Conservation (phyloP, 2,329 filamentous ascomycete genomes). For the Gnomoniopsis sp. region DNA sequence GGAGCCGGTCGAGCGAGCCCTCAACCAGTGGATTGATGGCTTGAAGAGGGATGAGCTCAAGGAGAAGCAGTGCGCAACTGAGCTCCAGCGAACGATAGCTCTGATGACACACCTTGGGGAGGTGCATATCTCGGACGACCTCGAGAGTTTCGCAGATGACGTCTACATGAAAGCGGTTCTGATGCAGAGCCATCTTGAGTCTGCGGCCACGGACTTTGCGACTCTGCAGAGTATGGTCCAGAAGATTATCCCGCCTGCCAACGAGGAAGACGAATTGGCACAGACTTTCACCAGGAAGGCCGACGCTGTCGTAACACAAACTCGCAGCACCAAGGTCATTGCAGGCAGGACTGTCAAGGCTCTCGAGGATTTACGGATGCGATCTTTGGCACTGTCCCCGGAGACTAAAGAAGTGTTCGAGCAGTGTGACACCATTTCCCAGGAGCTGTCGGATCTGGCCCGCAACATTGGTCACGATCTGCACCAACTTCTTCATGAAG, state of each 20-base stretch:
- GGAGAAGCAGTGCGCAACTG: conserved; percentile 75
- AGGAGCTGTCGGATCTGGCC: conserved; percentile 63
- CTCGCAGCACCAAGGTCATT: conserved; percentile 79
- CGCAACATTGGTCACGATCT: conserved; percentile 66
- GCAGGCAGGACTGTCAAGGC: conserved; percentile 74
- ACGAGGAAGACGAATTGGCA: conserved; percentile 60
- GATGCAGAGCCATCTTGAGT: conserved; percentile 80
- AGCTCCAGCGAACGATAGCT: conserved; percentile 79
- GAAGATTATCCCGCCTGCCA: conserved; percentile 52
- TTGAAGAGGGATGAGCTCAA: conserved; percentile 82
- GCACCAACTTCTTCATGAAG: conserved; percentile 64
- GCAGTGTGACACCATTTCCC: conserved; percentile 61
- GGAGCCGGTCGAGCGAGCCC: conserved; percentile 82
- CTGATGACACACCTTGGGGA: conserved; percentile 84
- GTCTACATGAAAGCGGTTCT: conserved; percentile 72
- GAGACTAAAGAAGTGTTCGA: conserved; percentile 69
- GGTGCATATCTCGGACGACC: conserved; percentile 67
- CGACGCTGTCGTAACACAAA: conserved; percentile 70
- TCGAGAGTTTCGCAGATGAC: conserved; percentile 74
- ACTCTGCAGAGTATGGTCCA: conserved; percentile 65
- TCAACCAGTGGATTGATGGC: conserved; percentile 86
- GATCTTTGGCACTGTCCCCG: conserved; percentile 69
- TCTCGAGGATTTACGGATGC: conserved; percentile 71
- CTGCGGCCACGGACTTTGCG: conserved; percentile 64
- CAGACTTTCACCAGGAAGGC: conserved; percentile 67